These are phyloP conservation scores for Backusella tarrabulga DNA, from an alignment of 192 early-diverging fungal genomes.

Conservation along the genomic window DNA sequence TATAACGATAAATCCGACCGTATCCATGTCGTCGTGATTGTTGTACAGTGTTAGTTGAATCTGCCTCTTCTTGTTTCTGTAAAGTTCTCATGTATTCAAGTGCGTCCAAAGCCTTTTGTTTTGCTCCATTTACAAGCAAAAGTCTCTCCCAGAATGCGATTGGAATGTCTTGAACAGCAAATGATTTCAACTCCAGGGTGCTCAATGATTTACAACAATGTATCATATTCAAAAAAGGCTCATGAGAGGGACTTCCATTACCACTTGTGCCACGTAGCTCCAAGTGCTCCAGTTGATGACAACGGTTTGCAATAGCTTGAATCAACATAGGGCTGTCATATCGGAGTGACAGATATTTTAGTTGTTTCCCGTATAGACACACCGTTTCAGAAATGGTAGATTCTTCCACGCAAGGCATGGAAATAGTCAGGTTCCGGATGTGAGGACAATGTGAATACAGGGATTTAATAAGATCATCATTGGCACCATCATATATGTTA, in stretches of 20 bases:
- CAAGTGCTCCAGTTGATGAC: not conserved
- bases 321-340: not conserved
- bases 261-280: not conserved
- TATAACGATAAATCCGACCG: not conserved
- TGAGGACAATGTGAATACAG: not conserved
- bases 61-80: not conserved
- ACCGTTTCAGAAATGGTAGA: not conserved
- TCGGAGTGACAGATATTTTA: not conserved
- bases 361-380: not conserved
- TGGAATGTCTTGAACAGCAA: not conserved
- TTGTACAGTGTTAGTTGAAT: not conserved
- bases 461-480: not conserved
- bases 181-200: not conserved
- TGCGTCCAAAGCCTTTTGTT: not conserved
- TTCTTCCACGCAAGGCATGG: not conserved
- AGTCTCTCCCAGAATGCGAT: not conserved
- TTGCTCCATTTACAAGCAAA: not conserved
- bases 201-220: not conserved
- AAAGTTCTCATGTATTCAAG: not conserved
- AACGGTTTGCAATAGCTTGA: not conserved
- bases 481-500: not conserved
- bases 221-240: not conserved
- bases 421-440: not conserved
- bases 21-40: not conserved
- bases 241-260: not conserved